Evolutionary conservation across 1,284 basidiomycete genomes (phyloP).

Genomic region (Spongispora temasekensis): DNA sequence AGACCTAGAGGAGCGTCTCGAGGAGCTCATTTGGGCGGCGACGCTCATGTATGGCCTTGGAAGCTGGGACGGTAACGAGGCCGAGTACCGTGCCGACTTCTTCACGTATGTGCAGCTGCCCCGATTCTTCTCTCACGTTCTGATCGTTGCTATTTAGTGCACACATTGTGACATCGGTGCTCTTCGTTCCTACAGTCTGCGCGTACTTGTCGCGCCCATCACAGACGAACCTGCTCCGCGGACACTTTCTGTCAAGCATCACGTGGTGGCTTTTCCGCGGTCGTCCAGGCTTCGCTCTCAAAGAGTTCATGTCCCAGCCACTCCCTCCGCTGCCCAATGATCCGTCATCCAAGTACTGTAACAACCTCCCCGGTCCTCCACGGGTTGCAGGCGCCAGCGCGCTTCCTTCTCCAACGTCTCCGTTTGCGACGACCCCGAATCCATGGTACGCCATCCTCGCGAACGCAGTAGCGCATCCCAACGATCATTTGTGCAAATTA

Average conservation of each 20-base stretch:
- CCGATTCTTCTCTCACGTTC: not conserved
- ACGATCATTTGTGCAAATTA: conserved; percentile 64
- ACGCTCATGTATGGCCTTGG: conserved; percentile 38
- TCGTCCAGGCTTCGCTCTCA: conserved; percentile 29
- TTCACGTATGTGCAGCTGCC: conserved; percentile 29
- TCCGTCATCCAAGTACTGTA: conserved; percentile 24
- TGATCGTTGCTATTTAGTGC: conserved; percentile 39
- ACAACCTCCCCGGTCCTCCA: conserved; percentile 29
- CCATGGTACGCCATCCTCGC: conserved; percentile 36
- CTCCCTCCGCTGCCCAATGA: conserved; percentile 20
- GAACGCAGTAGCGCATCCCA: conserved; percentile 40
- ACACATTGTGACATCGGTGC: conserved; percentile 37
- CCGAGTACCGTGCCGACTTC: conserved; percentile 34
- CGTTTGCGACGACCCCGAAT: conserved; percentile 28
- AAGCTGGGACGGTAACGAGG: conserved; percentile 31
- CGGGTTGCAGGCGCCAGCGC: conserved; percentile 34
- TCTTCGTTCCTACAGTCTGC: conserved; percentile 37
- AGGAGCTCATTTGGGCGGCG: conserved; percentile 35
- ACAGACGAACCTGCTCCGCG: conserved; percentile 31
- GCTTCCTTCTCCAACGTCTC: conserved; percentile 28
- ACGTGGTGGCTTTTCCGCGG: conserved; percentile 41
- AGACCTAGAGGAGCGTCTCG: conserved; percentile 31
- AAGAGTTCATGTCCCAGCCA: conserved; percentile 29
- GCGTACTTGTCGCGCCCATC: conserved; percentile 30
- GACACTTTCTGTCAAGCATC: conserved; percentile 37